A percentile compares a stretch with the other conserved stretches of the same genome.
Conservation (phyloP, 2,329 filamentous ascomycete genomes). For the Penicillium crustosum region DNA sequence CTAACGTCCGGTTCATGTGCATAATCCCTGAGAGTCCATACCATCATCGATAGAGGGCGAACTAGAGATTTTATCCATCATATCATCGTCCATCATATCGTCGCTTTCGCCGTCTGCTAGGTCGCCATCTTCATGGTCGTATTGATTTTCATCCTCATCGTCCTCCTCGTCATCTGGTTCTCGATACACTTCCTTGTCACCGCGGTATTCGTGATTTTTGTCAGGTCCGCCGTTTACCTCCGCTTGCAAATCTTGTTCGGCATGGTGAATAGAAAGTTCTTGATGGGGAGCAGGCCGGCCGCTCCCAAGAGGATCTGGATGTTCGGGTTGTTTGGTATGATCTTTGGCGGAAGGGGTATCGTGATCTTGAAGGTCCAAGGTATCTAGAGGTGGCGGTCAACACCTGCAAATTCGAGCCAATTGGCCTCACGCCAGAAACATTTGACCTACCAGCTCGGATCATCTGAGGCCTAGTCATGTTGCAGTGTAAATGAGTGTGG, state of each 20-base stretch:
- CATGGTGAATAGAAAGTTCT: conserved; percentile 77
- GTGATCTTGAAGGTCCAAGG: conserved; percentile 88
- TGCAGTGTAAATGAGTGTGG: conserved; percentile 21
- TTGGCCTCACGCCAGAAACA: neutral
- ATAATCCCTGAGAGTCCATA: conserved; percentile 53
- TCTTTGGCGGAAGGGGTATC: conserved; percentile 80
- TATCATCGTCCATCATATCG: conserved; percentile 80
- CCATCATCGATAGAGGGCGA: conserved; percentile 99
- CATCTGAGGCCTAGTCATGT: conserved; percentile 47
- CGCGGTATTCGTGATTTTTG: conserved; percentile 46
- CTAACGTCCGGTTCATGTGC: conserved; percentile 28
- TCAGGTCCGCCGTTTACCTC: conserved; percentile 68
- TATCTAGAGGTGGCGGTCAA: conserved; percentile 60
- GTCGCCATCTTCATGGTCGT: conserved; percentile 48
- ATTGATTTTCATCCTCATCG: conserved; percentile 23
- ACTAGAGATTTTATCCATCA: conserved; percentile 98
- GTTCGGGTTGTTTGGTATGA: conserved; percentile 61
- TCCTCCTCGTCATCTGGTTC: conserved; percentile 32
- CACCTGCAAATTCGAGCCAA: conserved; percentile 1
- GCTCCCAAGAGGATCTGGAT: conserved; percentile 52
- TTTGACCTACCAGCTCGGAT: conserved; percentile 46
- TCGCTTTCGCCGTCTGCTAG: conserved; percentile 64
- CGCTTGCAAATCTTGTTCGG: conserved; percentile 72
- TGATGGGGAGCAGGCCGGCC: conserved; percentile 74
- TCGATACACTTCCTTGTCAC: conserved; percentile 36